Conservation (phyloP, 192 early-diverging fungal species). For the Umbelopsis isabellina region DNA sequence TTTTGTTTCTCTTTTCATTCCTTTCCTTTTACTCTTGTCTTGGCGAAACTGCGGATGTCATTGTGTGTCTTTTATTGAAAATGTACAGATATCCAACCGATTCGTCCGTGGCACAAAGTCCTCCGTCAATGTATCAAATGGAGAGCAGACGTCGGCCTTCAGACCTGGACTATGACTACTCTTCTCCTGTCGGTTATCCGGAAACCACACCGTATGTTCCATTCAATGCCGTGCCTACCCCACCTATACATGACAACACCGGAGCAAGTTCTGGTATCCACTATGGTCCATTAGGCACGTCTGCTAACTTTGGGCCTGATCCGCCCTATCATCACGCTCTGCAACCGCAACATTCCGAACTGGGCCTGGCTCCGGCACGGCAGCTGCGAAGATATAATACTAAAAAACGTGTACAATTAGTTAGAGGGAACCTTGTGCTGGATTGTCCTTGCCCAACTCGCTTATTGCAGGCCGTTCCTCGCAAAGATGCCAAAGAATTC, state of each 20-base stretch:
- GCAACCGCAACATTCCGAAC: not conserved
- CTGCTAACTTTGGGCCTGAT: too few species aligned
- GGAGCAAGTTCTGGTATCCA: not conserved
- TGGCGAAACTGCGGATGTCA: not conserved
- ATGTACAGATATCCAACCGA: conserved; percentile 15
- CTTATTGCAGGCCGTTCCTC: conserved; percentile 53
- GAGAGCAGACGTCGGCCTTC: not conserved
- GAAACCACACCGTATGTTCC: not conserved
- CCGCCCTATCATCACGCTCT: not conserved
- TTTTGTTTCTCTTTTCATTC: conserved; percentile 2
- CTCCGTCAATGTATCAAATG: conserved; percentile 17
- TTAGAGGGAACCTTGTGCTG: conserved; percentile 71
- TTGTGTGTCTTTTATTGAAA: not conserved
- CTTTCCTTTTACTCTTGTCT: not conserved
- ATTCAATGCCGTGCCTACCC: conserved; percentile 1
- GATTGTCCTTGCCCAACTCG: conserved; percentile 70
- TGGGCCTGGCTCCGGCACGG: not conserved
- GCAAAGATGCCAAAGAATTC: conserved; percentile 74
- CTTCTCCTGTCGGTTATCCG: not conserved
- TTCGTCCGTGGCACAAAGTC: not conserved
- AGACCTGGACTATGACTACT: conserved; percentile 1
- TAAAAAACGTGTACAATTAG: conserved; percentile 62
- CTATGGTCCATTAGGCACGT: not conserved
- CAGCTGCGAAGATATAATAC: conserved; percentile 25
- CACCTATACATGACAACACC: not conserved